phyloP scores from a whole-genome alignment of 2,329 filamentous ascomycete genomes.

The Penicillium sp. region DNA sequence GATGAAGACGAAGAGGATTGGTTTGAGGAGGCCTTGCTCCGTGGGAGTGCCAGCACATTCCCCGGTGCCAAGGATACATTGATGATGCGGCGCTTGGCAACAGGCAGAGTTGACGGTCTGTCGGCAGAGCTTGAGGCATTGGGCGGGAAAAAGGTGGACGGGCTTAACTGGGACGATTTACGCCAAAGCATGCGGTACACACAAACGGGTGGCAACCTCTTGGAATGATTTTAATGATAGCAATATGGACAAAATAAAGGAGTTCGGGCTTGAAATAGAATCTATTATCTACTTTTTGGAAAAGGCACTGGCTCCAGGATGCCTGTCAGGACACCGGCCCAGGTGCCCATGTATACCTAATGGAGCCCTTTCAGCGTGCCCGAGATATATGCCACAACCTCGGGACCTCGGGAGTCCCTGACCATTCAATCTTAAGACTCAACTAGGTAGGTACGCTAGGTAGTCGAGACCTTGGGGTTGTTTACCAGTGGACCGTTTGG shows the following conservation, averaged over 20 bases:
- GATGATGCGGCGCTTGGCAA: slow-evolving; percentile 71
- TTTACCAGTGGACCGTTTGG: too few species aligned
- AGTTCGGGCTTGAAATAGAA: slow-evolving; percentile 9
- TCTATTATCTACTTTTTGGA: background rate
- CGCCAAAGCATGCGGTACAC: slow-evolving; percentile 35
- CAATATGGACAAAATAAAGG: slow-evolving; percentile 8
- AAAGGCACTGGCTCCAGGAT: too few species aligned
- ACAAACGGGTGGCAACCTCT: slow-evolving; percentile 7
- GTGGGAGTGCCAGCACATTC: slow-evolving; percentile 64
- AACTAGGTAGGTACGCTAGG: too few species aligned
- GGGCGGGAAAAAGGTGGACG: slow-evolving; percentile 49
- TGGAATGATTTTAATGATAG: slow-evolving; percentile 10
- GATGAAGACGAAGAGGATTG: slow-evolving; percentile 69
- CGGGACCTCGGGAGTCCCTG: too few species aligned
- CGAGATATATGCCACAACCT: too few species aligned
- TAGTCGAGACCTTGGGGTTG: too few species aligned
- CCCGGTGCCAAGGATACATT: slow-evolving; percentile 71
- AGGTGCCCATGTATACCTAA: too few species aligned
- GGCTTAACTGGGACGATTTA: slow-evolving; percentile 55
- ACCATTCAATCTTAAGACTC: too few species aligned
- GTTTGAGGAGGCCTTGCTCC: slow-evolving; percentile 69
- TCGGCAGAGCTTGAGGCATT: slow-evolving; percentile 37
- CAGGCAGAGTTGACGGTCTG: slow-evolving; percentile 51
- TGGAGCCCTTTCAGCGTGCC: too few species aligned
- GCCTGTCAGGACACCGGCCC: too few species aligned